phyloP scores from a whole-genome alignment of 306 rosid species.

The Hippophae gyantsensis region DNA sequence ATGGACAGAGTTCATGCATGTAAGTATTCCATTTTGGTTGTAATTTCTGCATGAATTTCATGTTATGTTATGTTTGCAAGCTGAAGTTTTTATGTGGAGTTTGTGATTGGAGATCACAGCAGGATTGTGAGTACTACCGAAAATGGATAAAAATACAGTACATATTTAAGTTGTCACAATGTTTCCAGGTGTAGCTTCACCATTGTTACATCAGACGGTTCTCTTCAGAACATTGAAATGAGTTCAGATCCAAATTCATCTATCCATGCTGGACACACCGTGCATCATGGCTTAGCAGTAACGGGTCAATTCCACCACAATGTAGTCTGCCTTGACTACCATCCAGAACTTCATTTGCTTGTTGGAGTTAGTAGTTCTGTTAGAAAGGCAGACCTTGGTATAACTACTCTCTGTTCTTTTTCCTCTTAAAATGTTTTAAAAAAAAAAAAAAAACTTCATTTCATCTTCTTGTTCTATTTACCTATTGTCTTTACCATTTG shows the following conservation, averaged over 20 bases:
- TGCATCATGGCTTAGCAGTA: constrained; percentile 29
- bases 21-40: constrained; percentile 32
- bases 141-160: constrained; percentile 12
- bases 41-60: constrained; percentile 9
- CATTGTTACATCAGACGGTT: constrained; percentile 67
- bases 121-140: constrained; percentile 7
- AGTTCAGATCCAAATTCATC: constrained; percentile 51
- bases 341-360: constrained; percentile 53
- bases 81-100: constrained; percentile 15
- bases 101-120: constrained; percentile 14
- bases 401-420: constrained; percentile 14
- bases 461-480: too few relatives aligned
- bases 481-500: too few relatives aligned
- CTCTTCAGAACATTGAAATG: constrained; percentile 62
- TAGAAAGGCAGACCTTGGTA: constrained; percentile 35
- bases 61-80: constrained; percentile 2
- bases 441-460: too few relatives aligned
- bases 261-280: constrained; percentile 26
- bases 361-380: constrained; percentile 38
- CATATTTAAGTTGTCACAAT: constrained; percentile 25
- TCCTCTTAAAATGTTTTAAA: too few relatives aligned
- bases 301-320: constrained; percentile 32
- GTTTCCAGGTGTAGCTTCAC: constrained; percentile 67
- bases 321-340: constrained; percentile 48
- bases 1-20: constrained; percentile 41